Base-by-base conservation (phyloP, 192 early-diverging fungal genomes). In the Podila epicladia region DNA sequence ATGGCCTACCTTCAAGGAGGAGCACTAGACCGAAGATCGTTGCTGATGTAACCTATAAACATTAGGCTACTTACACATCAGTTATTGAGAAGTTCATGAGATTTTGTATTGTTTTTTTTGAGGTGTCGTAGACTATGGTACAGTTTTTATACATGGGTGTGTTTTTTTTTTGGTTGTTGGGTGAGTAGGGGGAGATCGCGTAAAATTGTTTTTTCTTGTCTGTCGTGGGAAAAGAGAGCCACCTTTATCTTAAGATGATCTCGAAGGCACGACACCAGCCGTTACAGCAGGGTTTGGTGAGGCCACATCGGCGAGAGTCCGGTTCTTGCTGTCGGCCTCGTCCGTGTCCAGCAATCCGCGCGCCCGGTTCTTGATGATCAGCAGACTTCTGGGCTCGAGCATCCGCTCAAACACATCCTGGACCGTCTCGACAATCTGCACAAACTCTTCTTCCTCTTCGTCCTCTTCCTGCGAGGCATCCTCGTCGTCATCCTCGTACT, bases 341-440 rank as follows among this genome's bases (percentile, higher is more conserved):
- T 79, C 75, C 19, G 70, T 24, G 7, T 68, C 75, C 3, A 72
- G 7, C 48, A 79, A n/a, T 2, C 75, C 75, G 19, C 75, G 69
- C 19, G 75, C 75, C 2, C 70, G 58, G 65, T 79, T 79, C 75
- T 79, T 79, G 70, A 79, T 65, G 49, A 79, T 71, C 35, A 79
- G 33, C 4, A 79, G 37, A 37, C 70, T 72, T 8, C 75, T 41
- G 19, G 62, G 69, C 50, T 79, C 75, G 26, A 79, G 31, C 75
- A 79, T 79, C 22, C 75, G 69, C 65, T 79, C 75, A 68, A 79
- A 79, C 12, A 79, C 75, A 32, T 79, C 50, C 3, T 22, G 69
- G 7, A 79, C 75, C 2, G 75, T 79, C 60, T 79, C 75, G 1
- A 53, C 67, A 7, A 79, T 49, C 22, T 64, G 75, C 33, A 58